These are phyloP conservation scores for Castanea crenata DNA, from an alignment of 306 rosid species.

Conservation along the genomic window DNA sequence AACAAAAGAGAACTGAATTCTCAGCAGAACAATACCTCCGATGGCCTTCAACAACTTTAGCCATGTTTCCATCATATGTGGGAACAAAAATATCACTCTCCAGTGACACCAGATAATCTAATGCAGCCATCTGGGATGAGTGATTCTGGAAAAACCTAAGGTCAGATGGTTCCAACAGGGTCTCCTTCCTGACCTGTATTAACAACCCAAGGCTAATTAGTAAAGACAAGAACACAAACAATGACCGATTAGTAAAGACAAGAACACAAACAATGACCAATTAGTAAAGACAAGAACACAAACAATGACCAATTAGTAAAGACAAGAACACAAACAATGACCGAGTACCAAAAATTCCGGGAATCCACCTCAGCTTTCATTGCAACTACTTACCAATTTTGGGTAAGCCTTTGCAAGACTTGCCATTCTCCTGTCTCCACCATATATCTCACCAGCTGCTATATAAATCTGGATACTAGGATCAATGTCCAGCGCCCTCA, in stretches of 20 bases:
- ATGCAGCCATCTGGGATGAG: constrained; percentile 98
- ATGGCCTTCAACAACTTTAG: constrained; percentile 98
- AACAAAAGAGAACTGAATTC: background rate
- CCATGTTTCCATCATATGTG: constrained; percentile 99
- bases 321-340: constrained; percentile 1
- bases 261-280: too few relatives aligned
- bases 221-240: constrained; percentile 9
- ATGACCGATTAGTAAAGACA: background rate
- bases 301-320: too few relatives aligned
- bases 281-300: too few relatives aligned
- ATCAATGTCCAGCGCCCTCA: constrained; percentile 86
- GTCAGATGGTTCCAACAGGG: constrained; percentile 79
- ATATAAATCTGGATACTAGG: constrained; percentile 85
- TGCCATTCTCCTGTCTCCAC: constrained; percentile 80
- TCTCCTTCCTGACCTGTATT: constrained; percentile 91
- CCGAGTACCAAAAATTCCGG: background rate
- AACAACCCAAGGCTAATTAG: constrained; percentile 17
- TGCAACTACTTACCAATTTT: constrained; percentile 55
- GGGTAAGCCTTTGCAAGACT: constrained; percentile 77
- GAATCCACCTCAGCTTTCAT: constrained; percentile 13
- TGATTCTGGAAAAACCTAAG: constrained; percentile 87
- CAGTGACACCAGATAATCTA: constrained; percentile 92
- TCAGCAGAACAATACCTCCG: constrained; percentile 66
- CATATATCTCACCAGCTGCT: constrained; percentile 98
- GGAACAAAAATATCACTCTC: constrained; percentile 98